Evolutionary conservation across 805 yeast genomes (phyloP).

Genomic region (Cyberlindnera misumaiensis): DNA sequence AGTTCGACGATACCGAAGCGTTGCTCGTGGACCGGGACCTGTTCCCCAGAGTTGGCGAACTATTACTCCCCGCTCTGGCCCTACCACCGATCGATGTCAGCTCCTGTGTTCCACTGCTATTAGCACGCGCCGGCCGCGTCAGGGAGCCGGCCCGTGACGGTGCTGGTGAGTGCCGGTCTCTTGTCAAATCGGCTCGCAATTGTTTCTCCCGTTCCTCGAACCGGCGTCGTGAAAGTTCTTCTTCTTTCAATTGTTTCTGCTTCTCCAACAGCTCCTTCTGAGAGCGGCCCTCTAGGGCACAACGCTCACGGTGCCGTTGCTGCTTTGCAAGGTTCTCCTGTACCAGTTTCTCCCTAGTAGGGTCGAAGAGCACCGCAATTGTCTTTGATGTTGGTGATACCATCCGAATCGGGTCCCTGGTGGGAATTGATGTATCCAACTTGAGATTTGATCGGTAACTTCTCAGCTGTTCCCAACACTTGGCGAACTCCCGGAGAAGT

Average conservation of each 20-base stretch:
- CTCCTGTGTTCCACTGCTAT: no score
- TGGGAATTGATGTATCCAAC: constrained; percentile 1
- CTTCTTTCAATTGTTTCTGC: constrained; percentile 9
- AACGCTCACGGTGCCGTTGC: constrained; percentile 15
- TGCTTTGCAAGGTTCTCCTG: constrained; percentile 15
- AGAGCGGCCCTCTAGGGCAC: constrained; percentile 10
- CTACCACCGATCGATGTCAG: constrained; percentile 2
- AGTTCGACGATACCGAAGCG: constrained; percentile 13
- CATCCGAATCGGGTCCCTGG: neutral
- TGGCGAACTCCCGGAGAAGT: constrained; percentile 10
- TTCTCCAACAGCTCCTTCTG: constrained; percentile 9
- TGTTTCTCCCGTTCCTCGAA: constrained; percentile 15
- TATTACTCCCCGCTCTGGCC: constrained; percentile 13
- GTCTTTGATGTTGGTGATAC: constrained; percentile 6
- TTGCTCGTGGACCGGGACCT: constrained; percentile 14
- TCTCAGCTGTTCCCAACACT: constrained; percentile 15
- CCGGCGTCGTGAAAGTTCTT: constrained; percentile 8
- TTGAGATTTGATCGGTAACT: constrained; percentile 7
- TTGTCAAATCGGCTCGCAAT: constrained; percentile 13
- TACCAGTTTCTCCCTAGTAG: constrained; percentile 13
- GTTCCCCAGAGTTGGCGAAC: constrained; percentile 2
- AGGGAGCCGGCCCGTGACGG: constrained; percentile 13
- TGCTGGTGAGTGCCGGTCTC: constrained; percentile 9
- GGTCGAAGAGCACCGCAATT: constrained; percentile 12
- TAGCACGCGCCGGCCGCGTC: no score